These are phyloP conservation scores for Saturnispora halmiae DNA, from an alignment of 805 yeast species.

Conservation along the genomic window DNA sequence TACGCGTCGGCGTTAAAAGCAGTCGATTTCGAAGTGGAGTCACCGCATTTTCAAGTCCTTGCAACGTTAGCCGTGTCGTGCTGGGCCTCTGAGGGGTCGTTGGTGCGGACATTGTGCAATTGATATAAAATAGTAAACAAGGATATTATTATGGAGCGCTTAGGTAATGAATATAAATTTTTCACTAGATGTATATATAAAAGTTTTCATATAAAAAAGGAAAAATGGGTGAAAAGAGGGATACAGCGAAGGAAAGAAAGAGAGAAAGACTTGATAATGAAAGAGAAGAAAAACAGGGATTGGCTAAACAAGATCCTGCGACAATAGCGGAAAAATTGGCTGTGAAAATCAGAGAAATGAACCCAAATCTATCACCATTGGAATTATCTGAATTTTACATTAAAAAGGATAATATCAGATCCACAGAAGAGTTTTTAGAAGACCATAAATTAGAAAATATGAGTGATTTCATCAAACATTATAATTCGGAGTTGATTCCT, in stretches of 20 bases:
- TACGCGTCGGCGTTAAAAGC: slow-evolving; percentile 23
- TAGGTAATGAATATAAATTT: no score
- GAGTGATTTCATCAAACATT: slow-evolving; percentile 42
- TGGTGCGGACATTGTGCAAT: slow-evolving; percentile 5
- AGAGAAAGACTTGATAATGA: slow-evolving; percentile 59
- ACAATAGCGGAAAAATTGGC: slow-evolving; percentile 63
- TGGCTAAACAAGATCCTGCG: slow-evolving; percentile 50
- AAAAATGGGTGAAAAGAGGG: slow-evolving; percentile 24
- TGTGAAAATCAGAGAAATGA: slow-evolving; percentile 44
- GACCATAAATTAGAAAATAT: slow-evolving; percentile 49
- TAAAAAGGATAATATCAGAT: slow-evolving; percentile 46
- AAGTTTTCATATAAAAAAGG: slow-evolving; percentile 15
- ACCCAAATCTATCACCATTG: slow-evolving; percentile 62
- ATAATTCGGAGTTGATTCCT: slow-evolving; percentile 40
- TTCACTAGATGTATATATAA: not conserved
- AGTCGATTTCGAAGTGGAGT: slow-evolving; percentile 26
- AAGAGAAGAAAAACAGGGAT: slow-evolving; percentile 41
- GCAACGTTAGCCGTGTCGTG: slow-evolving; percentile 27
- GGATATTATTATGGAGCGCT: no score
- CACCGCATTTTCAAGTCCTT: slow-evolving; percentile 25
- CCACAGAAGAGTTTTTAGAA: slow-evolving; percentile 49
- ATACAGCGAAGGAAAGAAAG: slow-evolving; percentile 55
- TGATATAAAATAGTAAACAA: no score
- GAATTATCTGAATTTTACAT: slow-evolving; percentile 61
- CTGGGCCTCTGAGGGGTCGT: slow-evolving; percentile 20